Percentiles rank a stretch among this genome's conserved stretches.
phyloP scores from a whole-genome alignment of 129 eudicot species.

The Ambrosia trifida region DNA sequence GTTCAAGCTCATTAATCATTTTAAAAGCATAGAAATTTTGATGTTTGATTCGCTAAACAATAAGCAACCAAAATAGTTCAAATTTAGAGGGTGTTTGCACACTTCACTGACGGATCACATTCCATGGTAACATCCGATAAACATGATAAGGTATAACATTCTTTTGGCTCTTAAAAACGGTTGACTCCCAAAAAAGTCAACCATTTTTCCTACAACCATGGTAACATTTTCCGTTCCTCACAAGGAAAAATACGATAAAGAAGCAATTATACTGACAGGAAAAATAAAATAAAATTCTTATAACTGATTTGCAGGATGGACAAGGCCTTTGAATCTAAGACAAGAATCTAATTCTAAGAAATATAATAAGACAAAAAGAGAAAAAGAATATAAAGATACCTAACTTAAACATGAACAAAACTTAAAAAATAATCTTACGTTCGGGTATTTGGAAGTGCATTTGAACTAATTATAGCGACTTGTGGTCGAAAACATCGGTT shows the following conservation, averaged over 20 bases:
- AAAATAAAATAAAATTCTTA: background rate
- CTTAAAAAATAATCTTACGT: background rate
- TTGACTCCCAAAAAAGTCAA: background rate
- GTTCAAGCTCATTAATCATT: background rate
- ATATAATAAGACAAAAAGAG: background rate
- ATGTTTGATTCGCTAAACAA: slow-evolving; percentile 34
- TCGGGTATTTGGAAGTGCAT: background rate
- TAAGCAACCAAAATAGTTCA: background rate
- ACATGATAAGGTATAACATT: background rate
- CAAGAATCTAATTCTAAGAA: too few species aligned
- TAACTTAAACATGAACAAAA: background rate
- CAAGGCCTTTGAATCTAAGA: too few species aligned
- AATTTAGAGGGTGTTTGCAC: slow-evolving; percentile 35
- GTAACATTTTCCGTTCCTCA: background rate
- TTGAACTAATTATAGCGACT: background rate
- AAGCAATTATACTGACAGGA: background rate
- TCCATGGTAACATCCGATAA: background rate
- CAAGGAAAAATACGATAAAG: background rate
- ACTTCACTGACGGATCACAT: slow-evolving; percentile 33
- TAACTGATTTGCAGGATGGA: too few species aligned
- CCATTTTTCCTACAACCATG: too few species aligned
- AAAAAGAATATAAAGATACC: too few species aligned
- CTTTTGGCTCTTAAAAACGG: background rate
- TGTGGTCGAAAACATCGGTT: background rate
- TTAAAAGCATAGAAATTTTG: slow-evolving; percentile 22